Evolutionary conservation across 2,329 filamentous ascomycete genomes (phyloP), one percentile per base, ranked within the genome.

Genomic region (Diaporthe citrichinensis): DNA sequence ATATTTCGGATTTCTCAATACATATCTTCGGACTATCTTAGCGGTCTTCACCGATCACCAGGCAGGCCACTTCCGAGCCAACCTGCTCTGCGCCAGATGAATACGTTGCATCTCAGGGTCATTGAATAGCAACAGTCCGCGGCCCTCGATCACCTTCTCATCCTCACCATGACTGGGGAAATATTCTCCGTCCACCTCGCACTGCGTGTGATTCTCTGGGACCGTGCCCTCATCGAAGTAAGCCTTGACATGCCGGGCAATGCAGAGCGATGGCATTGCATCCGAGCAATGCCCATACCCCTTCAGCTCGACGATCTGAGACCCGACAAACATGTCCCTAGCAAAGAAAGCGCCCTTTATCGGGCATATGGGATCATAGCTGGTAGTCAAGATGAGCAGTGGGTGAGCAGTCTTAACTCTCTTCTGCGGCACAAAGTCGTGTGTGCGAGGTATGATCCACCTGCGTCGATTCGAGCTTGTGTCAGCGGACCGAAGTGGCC

Each of bases 301-400:
- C 68, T 83, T 79, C 31, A 86, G 80, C 68, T 86, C 84, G 1
- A 87, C 77, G 2, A 87, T 78, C 1, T 81, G 80, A 2, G 85
- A 84, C 2, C 80, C 84, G n/a, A 81, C 79, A 69, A 85, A 87
- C 0, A 81, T 80, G 2, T 79, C 78, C 2, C 80, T 80, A 0
- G 86, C 85, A 0, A 77, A 78, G 36, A 78, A 77, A 0, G 86
- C 86, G 1, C 85, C 86, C 0, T 80, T 75, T 0, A 87, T 75
- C 2, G 86, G 82, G 15, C 90, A 92, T 0, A 92, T 88, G 0
- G 91, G 91, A 55, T 92, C 88, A 10, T 88, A 86, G 0, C 87
- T 88, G 59, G 89, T 91, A 44, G 87, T 87, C 12, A 91, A 83
- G 76, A 90, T 87, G 1, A 92, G 83, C 39, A 92, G 82, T 0